Evolutionary conservation across 768 basidiomycete genomes (phyloP).

Genomic region (Tylopilus cervinicoccineus): DNA sequence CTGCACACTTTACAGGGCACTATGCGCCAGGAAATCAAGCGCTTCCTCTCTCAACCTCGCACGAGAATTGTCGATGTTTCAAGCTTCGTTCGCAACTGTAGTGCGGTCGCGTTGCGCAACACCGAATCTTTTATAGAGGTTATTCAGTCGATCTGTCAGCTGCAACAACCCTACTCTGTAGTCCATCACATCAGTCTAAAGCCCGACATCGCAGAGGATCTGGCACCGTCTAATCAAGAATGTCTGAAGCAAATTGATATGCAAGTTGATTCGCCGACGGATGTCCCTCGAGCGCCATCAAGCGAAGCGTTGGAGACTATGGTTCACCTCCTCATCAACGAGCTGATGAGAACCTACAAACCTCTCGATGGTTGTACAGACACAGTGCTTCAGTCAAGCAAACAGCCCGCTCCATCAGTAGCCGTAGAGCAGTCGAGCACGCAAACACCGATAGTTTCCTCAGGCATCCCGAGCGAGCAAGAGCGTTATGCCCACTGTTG

Average conservation of each 20-base stretch:
- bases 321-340: conserved; percentile 67
- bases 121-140: conserved; percentile 71
- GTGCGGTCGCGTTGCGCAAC: conserved; percentile 78
- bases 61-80: conserved; percentile 63
- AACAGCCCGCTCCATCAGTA: conserved; percentile 6
- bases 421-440: conserved; percentile 16
- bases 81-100: conserved; percentile 72
- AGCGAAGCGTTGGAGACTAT: conserved; percentile 54
- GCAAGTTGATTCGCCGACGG: conserved; percentile 48
- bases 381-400: conserved; percentile 9
- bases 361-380: conserved; percentile 33
- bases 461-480: conserved; percentile 18
- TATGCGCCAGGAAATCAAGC: conserved; percentile 81
- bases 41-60: conserved; percentile 73
- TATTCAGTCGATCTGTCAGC: conserved; percentile 64
- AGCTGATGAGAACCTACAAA: conserved; percentile 64
- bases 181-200: conserved; percentile 59
- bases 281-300: conserved; percentile 21
- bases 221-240: conserved; percentile 8
- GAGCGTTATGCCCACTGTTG: conserved; percentile 54
- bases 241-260: conserved; percentile 41
- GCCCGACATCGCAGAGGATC: conserved; percentile 28
- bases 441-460: conserved; percentile 7
- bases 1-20: conserved; percentile 53
- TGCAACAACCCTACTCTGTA: conserved; percentile 60